Evolutionary conservation across 768 basidiomycete species (phyloP), one percentile per base, ranked within the genome.

Genomic region (Pisolithus marmoratus): DNA sequence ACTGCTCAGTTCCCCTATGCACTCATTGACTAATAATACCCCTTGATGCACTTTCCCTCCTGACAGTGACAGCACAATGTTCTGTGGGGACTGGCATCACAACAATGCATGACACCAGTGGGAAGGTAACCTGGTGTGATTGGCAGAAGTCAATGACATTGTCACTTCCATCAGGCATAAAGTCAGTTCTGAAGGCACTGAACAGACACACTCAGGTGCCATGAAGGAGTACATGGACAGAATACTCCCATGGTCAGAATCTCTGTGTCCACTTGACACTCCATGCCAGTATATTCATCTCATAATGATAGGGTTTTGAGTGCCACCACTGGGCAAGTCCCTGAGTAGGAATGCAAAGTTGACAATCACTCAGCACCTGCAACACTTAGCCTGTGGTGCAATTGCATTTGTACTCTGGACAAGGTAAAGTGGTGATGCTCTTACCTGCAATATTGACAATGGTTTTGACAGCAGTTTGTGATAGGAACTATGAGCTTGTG

Each of bases 401-500:
- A 45, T 17, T 6, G 9, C 5, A 9, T 51, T 41, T 29, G 45
- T 15, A n/a, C 11, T 51, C 6, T 51, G 50, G 42, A 51, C 34
- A 2, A 45, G 50, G 50, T 51, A n/a, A 22, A 17, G 7, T 26
- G 17, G 24, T 15, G 8, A 26, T 2, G 20, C 23, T 12, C 14
- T 15, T 22, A 14, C 4, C 9, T 23, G 14, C 14, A 4, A 24
- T 43, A 3, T 19, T n/a, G 15, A 14, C 14, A 7, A 8, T 29
- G 27, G 27, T 29, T 29, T 29, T 29, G 22, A 23, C 22, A 17
- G 27, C 27, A 29, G 27, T 29, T 20, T 2, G n/a, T 44, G 3
- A 4, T 34, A 72, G 70, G 37, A 66, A 65, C 54, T 69, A 67
- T 36, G 70, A 73, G 54, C 52, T 64, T 2, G 50, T 65, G 9